Percentiles rank a stretch among this genome's conserved stretches.
These are phyloP conservation scores for Lophiostoma macrostomum DNA, from an alignment of 495 filamentous ascomycete species.

Conservation along the genomic window DNA sequence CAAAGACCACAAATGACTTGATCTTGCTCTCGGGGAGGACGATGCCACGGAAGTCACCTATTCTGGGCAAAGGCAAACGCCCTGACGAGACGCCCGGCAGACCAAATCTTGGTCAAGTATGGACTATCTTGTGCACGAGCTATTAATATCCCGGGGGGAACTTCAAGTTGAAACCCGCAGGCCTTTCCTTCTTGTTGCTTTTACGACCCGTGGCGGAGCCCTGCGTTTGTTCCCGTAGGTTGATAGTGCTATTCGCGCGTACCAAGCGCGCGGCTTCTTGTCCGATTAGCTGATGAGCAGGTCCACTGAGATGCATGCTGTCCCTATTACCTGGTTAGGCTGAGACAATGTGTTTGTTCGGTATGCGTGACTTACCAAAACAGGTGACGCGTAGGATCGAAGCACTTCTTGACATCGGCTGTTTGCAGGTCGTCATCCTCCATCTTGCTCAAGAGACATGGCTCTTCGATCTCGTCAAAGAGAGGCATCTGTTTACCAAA, in stretches of 20 bases:
- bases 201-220: background rate
- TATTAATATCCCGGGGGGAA: slow-evolving; percentile 30
- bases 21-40: slow-evolving; percentile 8
- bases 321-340: slow-evolving; percentile 26
- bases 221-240: slow-evolving; percentile 13
- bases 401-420: slow-evolving; percentile 20
- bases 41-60: slow-evolving; percentile 10
- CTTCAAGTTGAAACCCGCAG: slow-evolving; percentile 17
- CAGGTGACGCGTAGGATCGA: slow-evolving; percentile 19
- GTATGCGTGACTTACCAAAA: slow-evolving; percentile 24
- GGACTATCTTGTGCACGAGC: background rate
- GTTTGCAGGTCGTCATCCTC: slow-evolving; percentile 2
- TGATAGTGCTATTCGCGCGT: slow-evolving; percentile 19
- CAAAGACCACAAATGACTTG: slow-evolving; percentile 15
- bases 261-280: slow-evolving; percentile 22
- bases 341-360: slow-evolving; percentile 27
- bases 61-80: slow-evolving; percentile 2
- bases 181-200: background rate
- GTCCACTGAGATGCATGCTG: slow-evolving; percentile 23
- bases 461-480: slow-evolving; percentile 29
- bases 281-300: slow-evolving; percentile 28
- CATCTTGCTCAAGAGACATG: slow-evolving; percentile 15
- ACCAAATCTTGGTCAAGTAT: slow-evolving; percentile 13
- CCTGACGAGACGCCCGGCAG: background rate
- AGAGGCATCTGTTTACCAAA: slow-evolving; percentile 26